Evolutionary conservation across 768 basidiomycete species (phyloP), one percentile per base, ranked within the genome.

Genomic region (Tulasnella sp.): DNA sequence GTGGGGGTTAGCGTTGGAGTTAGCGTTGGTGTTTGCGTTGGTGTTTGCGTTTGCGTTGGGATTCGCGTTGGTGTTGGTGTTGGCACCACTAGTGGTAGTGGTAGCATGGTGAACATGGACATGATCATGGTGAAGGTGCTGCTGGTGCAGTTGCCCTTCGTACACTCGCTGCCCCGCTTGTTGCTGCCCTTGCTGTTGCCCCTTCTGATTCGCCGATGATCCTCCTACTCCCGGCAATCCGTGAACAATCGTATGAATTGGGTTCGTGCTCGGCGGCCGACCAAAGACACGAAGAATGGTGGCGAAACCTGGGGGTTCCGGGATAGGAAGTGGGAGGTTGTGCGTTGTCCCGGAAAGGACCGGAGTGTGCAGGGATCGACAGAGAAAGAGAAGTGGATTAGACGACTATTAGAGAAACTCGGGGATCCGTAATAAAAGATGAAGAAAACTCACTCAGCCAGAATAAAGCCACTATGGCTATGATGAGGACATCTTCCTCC

Each of bases 401-500:
- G 26, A 29, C 61, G 61, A 67, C 61, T 73, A 40, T 67, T 35
- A 75, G 57, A 26, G 26, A 51, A 29, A 29, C 55, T 39, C 26
- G 40, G 40, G 7, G 23, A 44, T 35, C 20, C 16, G 2, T 32
- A 75, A 11, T 11, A 75, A 39, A 61, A 26, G 29, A 4, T 26
- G 5, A 35, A 11, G 11, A 5, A 11, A 18, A 77, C 77, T 73
- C 29, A 77, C 77, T 77, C 10, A 77, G 39, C 77, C 77, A 77
- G 77, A 77, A 77, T 10, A 77, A 67, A 32, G 67, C 77, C 29
- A 77, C 71, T 40, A 77, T 48, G 23, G 77, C 69, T 2, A 77
- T 77, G 40, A 77, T 69, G 29, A 77, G 77, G 32, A 77, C 69
- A 67, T 77, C 77, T 37, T 77, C 77, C 69, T 77, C 77, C 6